phyloP scores from a whole-genome alignment of 352 stramenopile genomes.

The Phytophthora sp. region DNA sequence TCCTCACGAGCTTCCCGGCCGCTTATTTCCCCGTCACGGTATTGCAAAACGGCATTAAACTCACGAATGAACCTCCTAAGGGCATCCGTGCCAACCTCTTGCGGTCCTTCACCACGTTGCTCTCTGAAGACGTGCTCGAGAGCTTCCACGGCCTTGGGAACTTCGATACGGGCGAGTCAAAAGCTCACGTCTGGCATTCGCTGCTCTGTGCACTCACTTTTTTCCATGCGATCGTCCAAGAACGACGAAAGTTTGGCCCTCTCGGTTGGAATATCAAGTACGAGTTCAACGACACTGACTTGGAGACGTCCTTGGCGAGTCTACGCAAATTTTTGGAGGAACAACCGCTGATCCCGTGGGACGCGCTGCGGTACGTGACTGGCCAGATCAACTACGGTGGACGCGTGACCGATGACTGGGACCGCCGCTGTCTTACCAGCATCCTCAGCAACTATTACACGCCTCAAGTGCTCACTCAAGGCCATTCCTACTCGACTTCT shows the following conservation, averaged over 20 bases:
- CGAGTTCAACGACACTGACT: slow-evolving; percentile 96
- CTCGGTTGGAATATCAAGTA: slow-evolving; percentile 97
- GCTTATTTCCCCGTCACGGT: slow-evolving; percentile 93
- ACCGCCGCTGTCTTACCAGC: slow-evolving; percentile 92
- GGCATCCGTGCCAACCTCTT: slow-evolving; percentile 91
- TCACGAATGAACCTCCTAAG: slow-evolving; percentile 94
- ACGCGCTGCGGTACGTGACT: slow-evolving; percentile 93
- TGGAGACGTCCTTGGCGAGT: slow-evolving; percentile 93
- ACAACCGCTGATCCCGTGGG: slow-evolving; percentile 92
- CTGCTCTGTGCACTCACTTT: slow-evolving; percentile 91
- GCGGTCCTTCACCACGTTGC: slow-evolving; percentile 88
- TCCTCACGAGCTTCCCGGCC: slow-evolving; percentile 92
- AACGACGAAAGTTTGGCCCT: slow-evolving; percentile 94
- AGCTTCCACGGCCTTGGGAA: slow-evolving; percentile 54
- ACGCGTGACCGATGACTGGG: slow-evolving; percentile 96
- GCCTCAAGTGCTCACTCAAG: slow-evolving; percentile 65
- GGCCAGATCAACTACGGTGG: slow-evolving; percentile 97
- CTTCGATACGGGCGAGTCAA: slow-evolving; percentile 70
- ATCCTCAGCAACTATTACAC: slow-evolving; percentile 94
- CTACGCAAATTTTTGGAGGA: slow-evolving; percentile 93
- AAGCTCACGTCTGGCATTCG: slow-evolving; percentile 88
- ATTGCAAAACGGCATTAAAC: slow-evolving; percentile 93
- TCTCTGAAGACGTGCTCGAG: slow-evolving; percentile 79
- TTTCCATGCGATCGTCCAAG: slow-evolving; percentile 95
- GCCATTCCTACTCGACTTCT: slow-evolving; percentile 90